Evolutionary conservation across 306 rosid genomes (phyloP).

Genomic region (Cucumis cinereus): DNA sequence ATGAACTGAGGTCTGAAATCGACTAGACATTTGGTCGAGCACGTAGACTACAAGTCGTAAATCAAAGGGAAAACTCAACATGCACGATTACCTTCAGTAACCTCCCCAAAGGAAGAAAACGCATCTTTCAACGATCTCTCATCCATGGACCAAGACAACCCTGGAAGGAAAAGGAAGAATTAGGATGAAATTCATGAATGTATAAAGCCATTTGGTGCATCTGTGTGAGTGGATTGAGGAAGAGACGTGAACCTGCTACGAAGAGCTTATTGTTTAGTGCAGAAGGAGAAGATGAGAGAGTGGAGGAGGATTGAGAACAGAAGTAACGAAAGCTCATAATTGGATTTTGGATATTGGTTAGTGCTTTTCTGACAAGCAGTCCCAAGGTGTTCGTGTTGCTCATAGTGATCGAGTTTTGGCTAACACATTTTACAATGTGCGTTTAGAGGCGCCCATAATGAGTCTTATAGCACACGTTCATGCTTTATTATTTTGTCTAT

Average conservation of each 20-base stretch:
- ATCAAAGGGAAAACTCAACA: background rate
- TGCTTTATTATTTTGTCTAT: too few relatives aligned
- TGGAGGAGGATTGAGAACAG: slow-evolving; percentile 22
- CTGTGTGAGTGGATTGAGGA: background rate
- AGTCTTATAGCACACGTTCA: too few relatives aligned
- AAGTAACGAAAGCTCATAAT: slow-evolving; percentile 18
- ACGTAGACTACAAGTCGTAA: background rate
- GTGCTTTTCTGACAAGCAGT: slow-evolving; percentile 12
- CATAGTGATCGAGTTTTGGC: background rate
- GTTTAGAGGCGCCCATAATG: too few relatives aligned
- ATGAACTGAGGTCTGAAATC: background rate
- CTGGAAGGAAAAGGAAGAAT: slow-evolving; percentile 27
- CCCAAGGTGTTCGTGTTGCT: slow-evolving; percentile 3
- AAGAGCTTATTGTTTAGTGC: slow-evolving; percentile 47
- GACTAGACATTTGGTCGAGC: slow-evolving; percentile 33
- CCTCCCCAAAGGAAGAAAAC: slow-evolving; percentile 74
- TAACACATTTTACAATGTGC: too few relatives aligned
- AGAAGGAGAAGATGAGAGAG: slow-evolving; percentile 16
- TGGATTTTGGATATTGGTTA: slow-evolving; percentile 13
- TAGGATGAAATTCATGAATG: background rate
- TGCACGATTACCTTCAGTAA: slow-evolving; percentile 45
- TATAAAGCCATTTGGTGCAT: background rate
- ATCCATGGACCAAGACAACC: slow-evolving; percentile 76
- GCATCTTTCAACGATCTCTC: slow-evolving; percentile 70
- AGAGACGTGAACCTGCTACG: slow-evolving; percentile 52